These are phyloP conservation scores for Backusella liffmaniae DNA, from an alignment of 192 early-diverging fungal species.

Conservation along the genomic window DNA sequence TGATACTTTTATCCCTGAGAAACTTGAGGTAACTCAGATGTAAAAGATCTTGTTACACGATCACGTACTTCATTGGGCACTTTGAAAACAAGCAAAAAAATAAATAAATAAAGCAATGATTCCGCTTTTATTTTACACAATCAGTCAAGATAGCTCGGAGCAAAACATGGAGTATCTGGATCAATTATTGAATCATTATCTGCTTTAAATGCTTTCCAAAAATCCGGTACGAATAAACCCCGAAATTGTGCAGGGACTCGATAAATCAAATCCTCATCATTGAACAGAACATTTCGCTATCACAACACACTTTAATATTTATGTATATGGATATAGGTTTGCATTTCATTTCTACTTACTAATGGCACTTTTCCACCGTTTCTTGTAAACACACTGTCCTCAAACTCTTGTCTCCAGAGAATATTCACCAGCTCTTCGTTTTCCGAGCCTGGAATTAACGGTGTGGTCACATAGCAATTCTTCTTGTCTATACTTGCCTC, in stretches of 20 bases:
- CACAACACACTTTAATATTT: background rate
- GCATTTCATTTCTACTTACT: background rate
- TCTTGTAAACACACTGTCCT: background rate
- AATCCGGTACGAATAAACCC: conserved; percentile 1
- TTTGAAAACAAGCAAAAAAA: background rate
- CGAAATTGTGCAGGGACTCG: conserved; percentile 14
- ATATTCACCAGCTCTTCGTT: conserved; percentile 1
- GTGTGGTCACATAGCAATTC: conserved; percentile 22
- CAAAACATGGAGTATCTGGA: background rate
- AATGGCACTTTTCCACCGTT: conserved; percentile 17
- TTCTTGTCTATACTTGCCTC: background rate
- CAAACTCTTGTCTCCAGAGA: conserved; percentile 16
- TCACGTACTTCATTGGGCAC: background rate
- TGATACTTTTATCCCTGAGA: too few species aligned
- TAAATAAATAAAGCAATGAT: background rate
- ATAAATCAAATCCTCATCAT: background rate
- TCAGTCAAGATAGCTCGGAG: background rate
- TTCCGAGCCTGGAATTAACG: background rate
- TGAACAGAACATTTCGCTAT: background rate
- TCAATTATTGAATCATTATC: conserved; percentile 4
- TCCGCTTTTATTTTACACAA: background rate
- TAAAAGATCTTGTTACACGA: too few species aligned
- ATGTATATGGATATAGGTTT: too few species aligned
- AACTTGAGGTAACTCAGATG: too few species aligned
- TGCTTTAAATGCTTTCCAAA: conserved; percentile 10